These are phyloP conservation scores for Marvania coccoides DNA, from an alignment of 139 green algal species.

Conservation along the genomic window DNA sequence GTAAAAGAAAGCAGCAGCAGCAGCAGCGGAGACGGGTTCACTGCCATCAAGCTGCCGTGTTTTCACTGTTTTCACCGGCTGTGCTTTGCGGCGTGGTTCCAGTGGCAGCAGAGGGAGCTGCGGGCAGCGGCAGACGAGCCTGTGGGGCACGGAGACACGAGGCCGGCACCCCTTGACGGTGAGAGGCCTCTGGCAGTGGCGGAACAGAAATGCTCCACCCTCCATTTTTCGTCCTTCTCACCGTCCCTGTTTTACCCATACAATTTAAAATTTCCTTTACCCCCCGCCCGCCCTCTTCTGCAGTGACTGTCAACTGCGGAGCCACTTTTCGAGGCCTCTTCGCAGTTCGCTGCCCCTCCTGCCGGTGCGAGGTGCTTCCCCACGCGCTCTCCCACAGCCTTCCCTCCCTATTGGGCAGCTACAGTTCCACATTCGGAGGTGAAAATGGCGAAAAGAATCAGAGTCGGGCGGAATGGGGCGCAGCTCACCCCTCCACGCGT, in stretches of 20 bases:
- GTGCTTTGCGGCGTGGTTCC: slow-evolving; percentile 22
- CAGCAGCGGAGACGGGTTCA: neutral
- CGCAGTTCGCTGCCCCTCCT: neutral
- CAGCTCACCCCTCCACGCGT: neutral
- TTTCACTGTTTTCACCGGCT: slow-evolving; percentile 21
- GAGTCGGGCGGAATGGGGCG: neutral
- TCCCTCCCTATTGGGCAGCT: neutral
- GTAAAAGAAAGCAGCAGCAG: neutral
- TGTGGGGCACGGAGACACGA: too few species aligned
- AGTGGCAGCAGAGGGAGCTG: slow-evolving; percentile 19
- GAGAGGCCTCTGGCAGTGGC: too few species aligned
- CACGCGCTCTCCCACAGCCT: neutral
- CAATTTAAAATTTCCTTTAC: too few species aligned
- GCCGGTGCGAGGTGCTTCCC: neutral
- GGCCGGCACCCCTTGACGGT: too few species aligned
- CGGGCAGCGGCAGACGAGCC: neutral
- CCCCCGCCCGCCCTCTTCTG: too few species aligned
- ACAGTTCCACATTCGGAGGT: too few species aligned
- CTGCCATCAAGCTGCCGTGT: slow-evolving; percentile 6
- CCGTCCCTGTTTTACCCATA: too few species aligned
- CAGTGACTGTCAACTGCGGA: too few species aligned
- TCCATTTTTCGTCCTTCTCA: too few species aligned
- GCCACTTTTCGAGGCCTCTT: too few species aligned
- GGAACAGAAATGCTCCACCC: too few species aligned
- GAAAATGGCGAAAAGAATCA: neutral